Base-by-base conservation (phyloP, 352 stramenopile species). In the Bremia lactucae region DNA sequence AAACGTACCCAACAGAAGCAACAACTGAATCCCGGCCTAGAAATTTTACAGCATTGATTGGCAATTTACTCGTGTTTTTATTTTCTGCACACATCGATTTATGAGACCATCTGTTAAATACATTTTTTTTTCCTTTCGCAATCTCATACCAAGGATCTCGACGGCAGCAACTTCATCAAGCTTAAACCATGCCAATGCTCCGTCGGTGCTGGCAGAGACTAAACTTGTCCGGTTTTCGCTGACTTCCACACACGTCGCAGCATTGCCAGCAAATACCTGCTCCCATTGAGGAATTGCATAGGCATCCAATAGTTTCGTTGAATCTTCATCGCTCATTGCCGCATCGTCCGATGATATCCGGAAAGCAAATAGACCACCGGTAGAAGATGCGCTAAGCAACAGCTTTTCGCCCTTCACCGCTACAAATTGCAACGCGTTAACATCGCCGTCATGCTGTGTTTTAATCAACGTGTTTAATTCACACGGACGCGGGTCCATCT, bases 1-100 rank as follows among this genome's bases (percentile, higher is more conserved):
- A n/a, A 50, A 35, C 64, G 6, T 61, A 81, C 62, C 78, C 76
- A n/a, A 76, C 71, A 14, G 72, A 83, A 26, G 65, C 78, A 22
- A 80, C 77, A n/a, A 85, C 42, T 14, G 62, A 70, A 36, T 87
- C 75, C 10, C 61, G 60, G 10, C 66, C 69, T 15, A 90, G 62
- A 50, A 90, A 72, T 52, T 87, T 90, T 9, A 88, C 59, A 14
- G 61, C 75, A 35, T 83, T 62, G 31, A 87, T 64, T 21, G 66
- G 46, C 18, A 87, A 53, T 7, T 47, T 59, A 43, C 69, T 84
- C 40, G 66, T 55, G 40, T 72, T 55, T 31, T 72, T 68, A 51
- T 62, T 75, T 38, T 56, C 72, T 83, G 34, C 46, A 33, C 36
- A 13, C 6, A 43, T 59, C 4, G 24, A 29, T 29, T 29, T 29